phyloP scores from a whole-genome alignment of 2,329 filamentous ascomycete genomes.

The Esteya vermicola region DNA sequence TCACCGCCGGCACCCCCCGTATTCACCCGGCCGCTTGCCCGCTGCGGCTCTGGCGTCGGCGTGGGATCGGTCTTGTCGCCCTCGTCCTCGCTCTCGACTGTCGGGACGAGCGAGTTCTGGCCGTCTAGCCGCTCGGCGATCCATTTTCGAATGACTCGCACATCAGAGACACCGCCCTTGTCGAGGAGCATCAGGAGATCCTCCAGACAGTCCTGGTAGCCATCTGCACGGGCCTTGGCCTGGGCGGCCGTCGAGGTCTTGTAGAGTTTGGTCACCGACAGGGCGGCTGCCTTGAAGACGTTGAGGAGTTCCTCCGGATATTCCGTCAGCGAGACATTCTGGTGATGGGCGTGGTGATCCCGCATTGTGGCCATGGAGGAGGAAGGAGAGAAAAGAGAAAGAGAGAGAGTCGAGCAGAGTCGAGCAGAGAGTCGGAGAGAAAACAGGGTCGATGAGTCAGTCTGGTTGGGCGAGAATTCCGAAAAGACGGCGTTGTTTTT shows the following conservation, averaged over 20 bases:
- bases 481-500: too few relatives aligned
- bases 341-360: background rate
- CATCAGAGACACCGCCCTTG: conserved; percentile 68
- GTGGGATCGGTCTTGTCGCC: conserved; percentile 45
- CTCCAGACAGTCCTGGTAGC: conserved; percentile 88
- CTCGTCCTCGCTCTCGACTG: conserved; percentile 42
- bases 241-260: conserved; percentile 75
- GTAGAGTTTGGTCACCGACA: conserved; percentile 93
- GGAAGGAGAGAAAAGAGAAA: background rate
- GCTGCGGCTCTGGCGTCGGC: conserved; percentile 40
- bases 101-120: conserved; percentile 35
- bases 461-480: too few relatives aligned
- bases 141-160: conserved; percentile 46
- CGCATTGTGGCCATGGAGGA: background rate
- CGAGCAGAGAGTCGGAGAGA: background rate
- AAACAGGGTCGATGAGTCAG: too few relatives aligned
- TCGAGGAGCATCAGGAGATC: conserved; percentile 80
- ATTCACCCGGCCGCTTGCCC: conserved; percentile 6
- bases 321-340: too few relatives aligned
- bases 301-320: conserved; percentile 57
- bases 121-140: conserved; percentile 57
- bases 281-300: conserved; percentile 80
- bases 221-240: conserved; percentile 59
- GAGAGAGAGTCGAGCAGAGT: background rate
- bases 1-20: conserved; percentile 13